Evolutionary conservation across 1,284 basidiomycete species (phyloP), one percentile per base, ranked within the genome.

Genomic region (Ganoderma meredithae): DNA sequence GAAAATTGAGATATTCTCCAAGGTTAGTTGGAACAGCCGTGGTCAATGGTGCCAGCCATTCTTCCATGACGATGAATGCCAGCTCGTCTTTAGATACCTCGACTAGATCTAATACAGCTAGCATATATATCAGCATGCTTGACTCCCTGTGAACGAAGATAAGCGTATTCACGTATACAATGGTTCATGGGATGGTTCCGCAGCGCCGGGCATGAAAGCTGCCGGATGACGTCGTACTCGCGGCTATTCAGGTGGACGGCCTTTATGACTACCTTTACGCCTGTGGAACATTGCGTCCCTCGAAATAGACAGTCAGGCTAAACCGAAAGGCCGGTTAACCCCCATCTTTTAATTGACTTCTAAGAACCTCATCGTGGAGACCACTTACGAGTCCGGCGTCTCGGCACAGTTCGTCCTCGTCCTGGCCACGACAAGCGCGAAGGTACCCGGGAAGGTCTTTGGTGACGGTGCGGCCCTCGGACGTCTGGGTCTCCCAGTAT

Each of bases 61-160:
- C 88, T 76, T 92, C 91, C 90, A 92, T 92, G 49, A 93, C 86
- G 66, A 93, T 88, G 73, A 93, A 89, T 9, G 82, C 88, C 43
- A 90, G 75, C 62, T 81, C 76, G 64, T 90, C 87, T n/a, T 81
- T 75, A 1, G 80, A 77, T 27, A 86, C 80, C 71, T 87, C 84
- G 62, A 93, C 84, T 36, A 91, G 76, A 73, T 90, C 89, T 40
- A 91, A 77, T 19, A 93, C 82, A 59, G 91, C 91, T 93, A 73
- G 12, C 60, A 22, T 66, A 33, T 72, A 9, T 49, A 27, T 69
- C 15, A 55, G 55, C 22, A 43, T 25, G 25, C 49, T 22, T 22
- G 17, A 5, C 25, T 8, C 40, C 22, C 22, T 59, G 44, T 15
- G 47, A 39, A 39, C 55, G 62, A 49, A 27, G 39, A 12, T 53